A percentile compares a stretch with the other conserved stretches of the same genome.
phyloP scores from a whole-genome alignment of 1,139 yeast species.

The Scheffersomyces lignicola region DNA sequence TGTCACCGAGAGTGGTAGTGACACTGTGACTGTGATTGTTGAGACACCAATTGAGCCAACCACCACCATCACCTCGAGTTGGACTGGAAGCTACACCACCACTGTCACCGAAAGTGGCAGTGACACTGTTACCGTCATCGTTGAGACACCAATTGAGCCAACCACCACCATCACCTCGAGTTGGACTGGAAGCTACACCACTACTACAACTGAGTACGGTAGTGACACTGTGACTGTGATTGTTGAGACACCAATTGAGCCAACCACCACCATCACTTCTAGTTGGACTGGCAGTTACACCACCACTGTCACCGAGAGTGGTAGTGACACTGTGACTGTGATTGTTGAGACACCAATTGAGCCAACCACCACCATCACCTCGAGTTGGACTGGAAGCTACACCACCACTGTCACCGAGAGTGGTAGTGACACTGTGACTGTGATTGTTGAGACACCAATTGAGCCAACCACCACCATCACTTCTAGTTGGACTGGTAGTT shows the following conservation, averaged over 20 bases:
- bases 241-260: slow-evolving; percentile 14
- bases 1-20: not conserved
- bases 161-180: slow-evolving; percentile 15
- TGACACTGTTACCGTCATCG: slow-evolving; percentile 12
- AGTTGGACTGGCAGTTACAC: slow-evolving; percentile 14
- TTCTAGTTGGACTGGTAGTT: not conserved
- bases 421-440: slow-evolving; percentile 5
- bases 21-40: slow-evolving; percentile 13
- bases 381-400: slow-evolving; percentile 4
- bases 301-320: slow-evolving; percentile 1
- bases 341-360: slow-evolving; percentile 12
- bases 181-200: slow-evolving; percentile 13
- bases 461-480: slow-evolving; percentile 10
- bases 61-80: slow-evolving; percentile 15
- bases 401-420: slow-evolving; percentile 10
- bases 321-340: slow-evolving; percentile 12
- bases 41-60: slow-evolving; percentile 14
- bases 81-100: slow-evolving; percentile 11
- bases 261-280: slow-evolving; percentile 14
- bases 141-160: slow-evolving; percentile 14
- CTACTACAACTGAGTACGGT: not conserved
- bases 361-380: slow-evolving; percentile 9
- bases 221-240: slow-evolving; percentile 12
- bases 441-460: slow-evolving; percentile 11
- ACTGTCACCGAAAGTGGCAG: not conserved